Conservation (phyloP, 495 filamentous ascomycete genomes). For the Amphirosellinia nigrospora region DNA sequence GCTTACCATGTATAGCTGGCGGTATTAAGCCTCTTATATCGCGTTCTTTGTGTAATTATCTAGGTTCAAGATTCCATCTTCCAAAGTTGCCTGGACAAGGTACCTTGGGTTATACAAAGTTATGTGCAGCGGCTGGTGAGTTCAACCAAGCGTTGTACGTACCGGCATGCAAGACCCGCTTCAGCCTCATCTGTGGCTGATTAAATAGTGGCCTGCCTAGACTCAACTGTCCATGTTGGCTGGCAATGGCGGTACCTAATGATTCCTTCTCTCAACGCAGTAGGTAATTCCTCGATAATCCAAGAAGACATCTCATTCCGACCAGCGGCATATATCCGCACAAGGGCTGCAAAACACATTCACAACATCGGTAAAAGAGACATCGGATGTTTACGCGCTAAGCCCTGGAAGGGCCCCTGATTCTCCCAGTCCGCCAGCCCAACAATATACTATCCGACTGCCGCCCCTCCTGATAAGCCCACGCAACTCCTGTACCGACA, state of each 20-base stretch:
- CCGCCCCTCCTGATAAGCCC: conserved; percentile 2
- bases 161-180: not conserved
- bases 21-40: not conserved
- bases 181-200: conserved; percentile 26
- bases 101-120: too few species aligned
- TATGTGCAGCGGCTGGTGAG: not conserved
- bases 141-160: not conserved
- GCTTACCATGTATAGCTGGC: conserved; percentile 33
- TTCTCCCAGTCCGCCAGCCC: conserved; percentile 16
- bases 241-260: conserved; percentile 2
- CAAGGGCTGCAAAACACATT: not conserved
- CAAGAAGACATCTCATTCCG: not conserved
- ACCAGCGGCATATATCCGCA: not conserved
- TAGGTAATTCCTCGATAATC: not conserved
- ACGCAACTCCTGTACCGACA: not conserved
- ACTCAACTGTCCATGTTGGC: conserved; percentile 1
- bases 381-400: conserved; percentile 28
- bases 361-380: not conserved
- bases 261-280: not conserved
- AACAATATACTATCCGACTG: conserved; percentile 4
- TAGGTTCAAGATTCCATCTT: not conserved
- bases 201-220: conserved; percentile 1
- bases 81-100: not conserved
- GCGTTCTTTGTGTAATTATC: not conserved
- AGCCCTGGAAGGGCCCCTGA: conserved; percentile 35